These are phyloP conservation scores for Poa pratensis DNA, from an alignment of 176 grass and related monocot species.

Conservation along the genomic window DNA sequence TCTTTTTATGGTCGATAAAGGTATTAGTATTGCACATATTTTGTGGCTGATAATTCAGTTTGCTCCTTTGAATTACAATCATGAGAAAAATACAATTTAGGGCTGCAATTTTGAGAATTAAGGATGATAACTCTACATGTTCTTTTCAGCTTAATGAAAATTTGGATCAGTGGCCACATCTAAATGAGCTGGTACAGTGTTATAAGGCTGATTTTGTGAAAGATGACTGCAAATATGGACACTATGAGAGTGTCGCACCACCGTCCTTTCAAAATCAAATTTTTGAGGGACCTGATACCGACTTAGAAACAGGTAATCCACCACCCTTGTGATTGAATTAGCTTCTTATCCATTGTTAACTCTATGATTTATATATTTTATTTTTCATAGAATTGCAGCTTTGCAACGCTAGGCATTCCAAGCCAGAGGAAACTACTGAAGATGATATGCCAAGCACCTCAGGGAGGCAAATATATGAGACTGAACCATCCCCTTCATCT, in stretches of 20 bases:
- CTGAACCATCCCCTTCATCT: slow-evolving; percentile 50
- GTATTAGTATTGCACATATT: background rate
- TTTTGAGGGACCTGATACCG: slow-evolving; percentile 96
- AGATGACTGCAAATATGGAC: slow-evolving; percentile 91
- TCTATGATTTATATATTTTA: slow-evolving; percentile 9
- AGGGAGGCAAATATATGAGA: slow-evolving; percentile 77
- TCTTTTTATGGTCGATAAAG: too few relatives aligned
- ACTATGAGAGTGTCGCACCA: slow-evolving; percentile 67
- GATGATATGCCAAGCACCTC: slow-evolving; percentile 94
- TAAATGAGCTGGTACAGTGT: slow-evolving; percentile 93
- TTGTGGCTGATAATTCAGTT: slow-evolving; percentile 1
- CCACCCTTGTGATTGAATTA: slow-evolving; percentile 20
- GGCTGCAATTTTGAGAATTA: slow-evolving; percentile 25
- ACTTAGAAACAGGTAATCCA: slow-evolving; percentile 86
- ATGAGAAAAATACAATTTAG: background rate
- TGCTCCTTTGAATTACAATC: slow-evolving; percentile 23
- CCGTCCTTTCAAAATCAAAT: slow-evolving; percentile 89
- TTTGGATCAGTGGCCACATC: slow-evolving; percentile 97
- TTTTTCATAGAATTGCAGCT: slow-evolving; percentile 80
- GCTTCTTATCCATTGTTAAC: background rate
- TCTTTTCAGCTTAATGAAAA: slow-evolving; percentile 87
- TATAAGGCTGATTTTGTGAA: slow-evolving; percentile 94
- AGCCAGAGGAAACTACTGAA: slow-evolving; percentile 62
- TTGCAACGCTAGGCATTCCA: slow-evolving; percentile 78
- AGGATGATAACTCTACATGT: slow-evolving; percentile 22